These are phyloP conservation scores for Eutypella sp. DNA, from an alignment of 2,329 filamentous ascomycete species.

Conservation along the genomic window DNA sequence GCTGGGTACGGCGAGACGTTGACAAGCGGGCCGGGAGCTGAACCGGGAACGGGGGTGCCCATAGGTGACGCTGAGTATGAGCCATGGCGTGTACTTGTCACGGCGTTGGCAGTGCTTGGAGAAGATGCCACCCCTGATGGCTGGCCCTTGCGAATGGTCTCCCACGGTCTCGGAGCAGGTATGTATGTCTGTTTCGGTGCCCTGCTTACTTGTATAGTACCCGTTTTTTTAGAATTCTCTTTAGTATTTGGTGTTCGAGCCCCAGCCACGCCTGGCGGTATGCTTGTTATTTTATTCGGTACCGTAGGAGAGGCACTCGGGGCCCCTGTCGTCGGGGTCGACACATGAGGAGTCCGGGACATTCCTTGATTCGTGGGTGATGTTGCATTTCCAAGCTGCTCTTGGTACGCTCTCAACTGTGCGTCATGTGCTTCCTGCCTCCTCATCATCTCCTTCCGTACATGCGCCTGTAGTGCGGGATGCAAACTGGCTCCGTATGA, in stretches of 20 bases:
- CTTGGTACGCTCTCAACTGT: not conserved
- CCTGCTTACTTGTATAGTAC: conserved; percentile 6
- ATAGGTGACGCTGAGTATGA: not conserved
- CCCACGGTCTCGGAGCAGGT: conserved; percentile 28
- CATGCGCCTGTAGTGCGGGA: conserved; percentile 26
- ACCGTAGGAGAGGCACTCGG: not conserved
- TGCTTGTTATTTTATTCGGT: conserved; percentile 3
- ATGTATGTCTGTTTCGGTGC: conserved; percentile 21
- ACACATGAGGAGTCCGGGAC: not conserved
- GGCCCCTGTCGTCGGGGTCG: conserved; percentile 1
- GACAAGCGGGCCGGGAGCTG: not conserved
- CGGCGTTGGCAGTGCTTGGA: not conserved
- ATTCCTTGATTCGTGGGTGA: not conserved
- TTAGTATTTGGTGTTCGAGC: not conserved
- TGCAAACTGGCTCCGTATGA: conserved; percentile 18
- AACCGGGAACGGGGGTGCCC: not conserved
- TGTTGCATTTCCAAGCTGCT: not conserved
- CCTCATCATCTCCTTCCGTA: conserved; percentile 24
- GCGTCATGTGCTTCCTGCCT: conserved; percentile 12
- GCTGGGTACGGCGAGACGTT: not conserved
- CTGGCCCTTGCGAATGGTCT: conserved; percentile 20
- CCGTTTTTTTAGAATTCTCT: conserved; percentile 1
- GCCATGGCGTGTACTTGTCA: conserved; percentile 2
- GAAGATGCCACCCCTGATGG: conserved; percentile 4
- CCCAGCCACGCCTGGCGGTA: not conserved